These are phyloP conservation scores for Cryphonectria carpinicola DNA, from an alignment of 2,329 filamentous ascomycete genomes.

Conservation along the genomic window DNA sequence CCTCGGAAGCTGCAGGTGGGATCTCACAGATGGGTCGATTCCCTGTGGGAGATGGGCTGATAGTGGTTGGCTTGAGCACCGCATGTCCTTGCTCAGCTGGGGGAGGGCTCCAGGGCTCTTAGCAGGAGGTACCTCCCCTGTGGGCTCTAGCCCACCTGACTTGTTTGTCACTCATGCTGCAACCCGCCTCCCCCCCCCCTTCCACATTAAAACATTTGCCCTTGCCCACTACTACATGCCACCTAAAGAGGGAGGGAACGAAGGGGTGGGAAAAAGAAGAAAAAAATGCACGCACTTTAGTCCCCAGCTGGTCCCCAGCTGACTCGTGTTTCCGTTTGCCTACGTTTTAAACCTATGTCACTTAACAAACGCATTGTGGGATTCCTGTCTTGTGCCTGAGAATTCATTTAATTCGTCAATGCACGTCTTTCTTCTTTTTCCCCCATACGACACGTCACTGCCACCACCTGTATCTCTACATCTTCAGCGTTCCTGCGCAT, in stretches of 20 bases:
- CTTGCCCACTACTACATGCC: background rate
- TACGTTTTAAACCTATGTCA: background rate
- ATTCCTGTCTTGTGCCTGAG: background rate
- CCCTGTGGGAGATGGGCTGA: slow-evolving; percentile 8
- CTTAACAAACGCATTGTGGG: background rate
- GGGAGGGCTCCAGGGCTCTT: background rate
- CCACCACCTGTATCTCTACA: background rate
- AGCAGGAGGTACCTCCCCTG: background rate
- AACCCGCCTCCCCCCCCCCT: background rate
- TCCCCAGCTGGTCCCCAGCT: background rate
- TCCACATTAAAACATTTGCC: background rate
- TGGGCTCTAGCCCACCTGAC: background rate
- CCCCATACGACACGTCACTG: background rate
- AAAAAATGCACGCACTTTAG: background rate
- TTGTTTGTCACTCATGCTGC: background rate
- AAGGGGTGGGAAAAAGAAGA: background rate
- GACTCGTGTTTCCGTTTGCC: background rate
- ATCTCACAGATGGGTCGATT: slow-evolving; percentile 10
- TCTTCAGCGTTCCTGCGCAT: background rate
- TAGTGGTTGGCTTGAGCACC: background rate
- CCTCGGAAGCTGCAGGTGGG: background rate
- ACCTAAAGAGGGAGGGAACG: background rate
- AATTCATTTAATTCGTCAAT: background rate
- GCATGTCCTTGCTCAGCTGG: slow-evolving; percentile 1
- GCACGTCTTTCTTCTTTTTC: background rate